Percentiles rank a stretch among this genome's conserved stretches.
Evolutionary conservation across 1,284 basidiomycete genomes (phyloP).

Genomic region (Marasmius fiardii): DNA sequence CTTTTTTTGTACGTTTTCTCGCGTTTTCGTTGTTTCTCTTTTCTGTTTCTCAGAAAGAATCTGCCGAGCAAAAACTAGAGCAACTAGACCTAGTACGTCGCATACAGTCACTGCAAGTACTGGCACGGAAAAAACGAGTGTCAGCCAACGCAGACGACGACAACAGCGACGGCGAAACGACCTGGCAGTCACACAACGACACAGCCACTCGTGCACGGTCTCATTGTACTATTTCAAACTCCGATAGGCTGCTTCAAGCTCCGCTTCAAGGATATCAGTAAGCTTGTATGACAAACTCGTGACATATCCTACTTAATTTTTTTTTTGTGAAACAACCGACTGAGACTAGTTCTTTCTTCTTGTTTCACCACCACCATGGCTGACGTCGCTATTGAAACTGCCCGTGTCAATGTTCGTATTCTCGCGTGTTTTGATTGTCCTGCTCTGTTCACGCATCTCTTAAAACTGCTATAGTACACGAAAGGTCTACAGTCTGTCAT

Average conservation of each 20-base stretch:
- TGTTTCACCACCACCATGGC: slow-evolving; percentile 27
- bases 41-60: slow-evolving; percentile 37
- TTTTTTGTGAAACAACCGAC: slow-evolving; percentile 3
- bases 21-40: slow-evolving; percentile 38
- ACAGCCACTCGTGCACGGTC: slow-evolving; percentile 6
- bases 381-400: slow-evolving; percentile 39
- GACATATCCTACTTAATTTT: neutral
- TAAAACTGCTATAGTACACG: slow-evolving; percentile 30
- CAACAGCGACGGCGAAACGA: slow-evolving; percentile 34
- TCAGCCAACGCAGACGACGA: slow-evolving; percentile 30
- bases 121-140: slow-evolving; percentile 29
- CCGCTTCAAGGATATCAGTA: slow-evolving; percentile 1
- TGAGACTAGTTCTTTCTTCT: slow-evolving; percentile 5
- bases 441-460: slow-evolving; percentile 29
- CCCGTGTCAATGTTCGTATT: slow-evolving; percentile 44
- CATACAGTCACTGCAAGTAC: slow-evolving; percentile 9
- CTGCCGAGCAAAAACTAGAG: slow-evolving; percentile 50
- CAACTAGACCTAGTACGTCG: slow-evolving; percentile 41
- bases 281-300: neutral
- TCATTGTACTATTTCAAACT: slow-evolving; percentile 22
- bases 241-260: slow-evolving; percentile 17
- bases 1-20: slow-evolving; percentile 24
- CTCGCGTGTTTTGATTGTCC: slow-evolving; percentile 3
- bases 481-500: slow-evolving; percentile 51
- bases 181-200: slow-evolving; percentile 26